phyloP scores from a whole-genome alignment of 2,329 filamentous ascomycete species.

The Alternaria angustiovoidea region DNA sequence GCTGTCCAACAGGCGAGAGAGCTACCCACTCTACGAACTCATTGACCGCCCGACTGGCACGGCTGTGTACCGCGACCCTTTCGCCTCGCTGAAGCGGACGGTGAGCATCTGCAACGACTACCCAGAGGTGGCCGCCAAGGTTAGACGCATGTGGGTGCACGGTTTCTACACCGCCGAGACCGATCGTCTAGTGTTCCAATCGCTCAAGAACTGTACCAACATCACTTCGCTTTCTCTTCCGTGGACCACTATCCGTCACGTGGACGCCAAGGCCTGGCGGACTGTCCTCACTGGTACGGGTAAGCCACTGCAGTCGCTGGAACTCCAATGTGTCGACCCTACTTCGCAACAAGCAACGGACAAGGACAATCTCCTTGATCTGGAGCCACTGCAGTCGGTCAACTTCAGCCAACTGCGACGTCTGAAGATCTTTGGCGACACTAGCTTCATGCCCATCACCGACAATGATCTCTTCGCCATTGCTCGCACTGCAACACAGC shows the following conservation, averaged over 20 bases:
- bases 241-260: slow-evolving; percentile 62
- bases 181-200: slow-evolving; percentile 58
- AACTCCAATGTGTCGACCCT: slow-evolving; percentile 61
- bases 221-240: slow-evolving; percentile 60
- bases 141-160: slow-evolving; percentile 64
- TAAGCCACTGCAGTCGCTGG: slow-evolving; percentile 59
- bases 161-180: slow-evolving; percentile 63
- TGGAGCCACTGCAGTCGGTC: slow-evolving; percentile 56
- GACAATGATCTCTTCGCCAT: slow-evolving; percentile 61
- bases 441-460: slow-evolving; percentile 60
- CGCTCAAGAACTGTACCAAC: slow-evolving; percentile 57
- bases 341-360: slow-evolving; percentile 55
- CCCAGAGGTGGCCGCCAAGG: slow-evolving; percentile 57
- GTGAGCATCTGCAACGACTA: slow-evolving; percentile 56
- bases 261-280: slow-evolving; percentile 58
- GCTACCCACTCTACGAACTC: slow-evolving; percentile 59
- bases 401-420: slow-evolving; percentile 60
- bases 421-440: slow-evolving; percentile 64
- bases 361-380: slow-evolving; percentile 53
- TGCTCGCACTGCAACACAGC: slow-evolving; percentile 59
- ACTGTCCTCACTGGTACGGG: slow-evolving; percentile 56
- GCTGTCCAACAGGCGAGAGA: slow-evolving; percentile 54
- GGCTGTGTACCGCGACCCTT: slow-evolving; percentile 63
- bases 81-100: slow-evolving; percentile 58
- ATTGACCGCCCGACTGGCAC: slow-evolving; percentile 57